phyloP scores from a whole-genome alignment of 2,329 filamentous ascomycete genomes.

The Phialophora expanda region DNA sequence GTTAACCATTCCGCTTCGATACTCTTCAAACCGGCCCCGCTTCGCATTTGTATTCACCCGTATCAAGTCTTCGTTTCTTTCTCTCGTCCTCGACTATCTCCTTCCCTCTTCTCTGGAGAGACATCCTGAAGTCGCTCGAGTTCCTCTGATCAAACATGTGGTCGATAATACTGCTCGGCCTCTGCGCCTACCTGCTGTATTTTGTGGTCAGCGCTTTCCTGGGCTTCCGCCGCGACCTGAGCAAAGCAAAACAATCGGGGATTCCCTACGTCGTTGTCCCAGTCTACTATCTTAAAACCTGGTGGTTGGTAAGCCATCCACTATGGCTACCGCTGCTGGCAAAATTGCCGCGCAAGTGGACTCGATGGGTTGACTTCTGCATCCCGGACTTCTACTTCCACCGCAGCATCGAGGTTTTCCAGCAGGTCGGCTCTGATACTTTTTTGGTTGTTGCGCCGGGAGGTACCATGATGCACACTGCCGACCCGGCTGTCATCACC shows the following conservation, averaged over 20 bases:
- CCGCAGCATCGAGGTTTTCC: conserved; percentile 57
- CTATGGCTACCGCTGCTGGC: conserved; percentile 54
- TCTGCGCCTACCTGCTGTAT: conserved; percentile 26
- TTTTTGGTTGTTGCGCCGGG: conserved; percentile 69
- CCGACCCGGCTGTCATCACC: conserved; percentile 68
- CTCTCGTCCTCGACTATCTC: not conserved
- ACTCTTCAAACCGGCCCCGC: conserved; percentile 21
- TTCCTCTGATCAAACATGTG: conserved; percentile 20
- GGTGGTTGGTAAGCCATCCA: conserved; percentile 54
- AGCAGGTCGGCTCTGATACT: conserved; percentile 62
- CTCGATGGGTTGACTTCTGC: conserved; percentile 52
- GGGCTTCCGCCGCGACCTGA: conserved; percentile 37
- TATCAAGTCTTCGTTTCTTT: not conserved
- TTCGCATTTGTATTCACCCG: conserved; percentile 15
- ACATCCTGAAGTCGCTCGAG: not conserved
- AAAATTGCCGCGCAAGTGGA: conserved; percentile 49
- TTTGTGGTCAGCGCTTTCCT: conserved; percentile 16
- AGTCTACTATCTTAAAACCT: conserved; percentile 46
- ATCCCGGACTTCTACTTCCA: conserved; percentile 38
- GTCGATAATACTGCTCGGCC: conserved; percentile 22
- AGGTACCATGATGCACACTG: conserved; percentile 60
- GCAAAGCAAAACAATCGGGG: conserved; percentile 40
- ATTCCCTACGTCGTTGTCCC: conserved; percentile 42
- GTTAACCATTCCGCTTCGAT: conserved; percentile 25
- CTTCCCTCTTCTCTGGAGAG: not conserved